Evolutionary conservation across 2,329 filamentous ascomycete genomes (phyloP), one percentile per base, ranked within the genome.

Genomic region (Furcasterigmium sp.): DNA sequence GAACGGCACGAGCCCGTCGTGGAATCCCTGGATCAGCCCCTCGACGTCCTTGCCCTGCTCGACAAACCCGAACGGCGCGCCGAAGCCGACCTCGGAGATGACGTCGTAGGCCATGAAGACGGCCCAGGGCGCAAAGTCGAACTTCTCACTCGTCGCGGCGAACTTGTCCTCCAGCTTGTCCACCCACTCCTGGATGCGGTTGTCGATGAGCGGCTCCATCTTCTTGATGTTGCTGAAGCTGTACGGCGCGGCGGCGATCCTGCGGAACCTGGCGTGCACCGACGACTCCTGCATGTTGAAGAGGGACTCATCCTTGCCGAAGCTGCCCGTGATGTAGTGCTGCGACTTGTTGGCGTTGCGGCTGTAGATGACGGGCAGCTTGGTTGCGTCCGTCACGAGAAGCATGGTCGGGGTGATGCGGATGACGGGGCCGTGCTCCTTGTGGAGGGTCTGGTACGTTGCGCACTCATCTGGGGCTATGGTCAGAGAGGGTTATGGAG

Each of bases 61-160:
- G 9, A 80, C 63, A 52, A 81, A 81, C 10, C 76, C 76, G 41
- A 81, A 70, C 1, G 75, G 68, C 4, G 65, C 70, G 9, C 76
- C 75, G 49, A 80, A 80, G 2, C 72, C 75, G 32, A 80, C 62
- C 46, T 77, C 72, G 19, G 68, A 71, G 43, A 80, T 75, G 28
- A 78, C 69, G 51, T 80, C 76, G 59, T 78, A 80, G 4, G 74
- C 75, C 64, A 78, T 66, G 50, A 68, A 76, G 7, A 74, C 68
- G 38, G 72, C 69, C 76, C 76, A 80, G 41, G 68, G 70, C 0
- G 73, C 60, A 51, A 80, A 79, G 51, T 82, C 75, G 41, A 81
- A 73, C 1, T 57, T 51, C 32, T 70, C 55, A 1, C 66, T 63
- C 1, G 63, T 65, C 8, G 62, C 56, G 4, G 62, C 70, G 47